A percentile compares a stretch with the other conserved stretches of the same genome.
Conservation (phyloP, 2,329 filamentous ascomycete genomes). For the Scedosporium apiospermum region DNA sequence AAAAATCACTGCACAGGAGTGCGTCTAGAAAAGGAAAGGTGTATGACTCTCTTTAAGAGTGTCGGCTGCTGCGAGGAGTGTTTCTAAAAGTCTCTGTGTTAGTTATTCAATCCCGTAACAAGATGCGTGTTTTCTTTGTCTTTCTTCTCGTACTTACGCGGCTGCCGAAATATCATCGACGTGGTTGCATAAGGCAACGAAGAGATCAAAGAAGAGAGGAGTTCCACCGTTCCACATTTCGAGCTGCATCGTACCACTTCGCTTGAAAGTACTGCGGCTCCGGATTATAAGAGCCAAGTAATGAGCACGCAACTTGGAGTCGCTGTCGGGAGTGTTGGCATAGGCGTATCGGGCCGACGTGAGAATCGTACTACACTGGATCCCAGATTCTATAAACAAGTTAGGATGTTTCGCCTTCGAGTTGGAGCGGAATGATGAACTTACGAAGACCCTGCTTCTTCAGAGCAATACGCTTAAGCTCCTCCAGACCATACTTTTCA, state of each 20-base stretch:
- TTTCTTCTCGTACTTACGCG: constrained; percentile 1
- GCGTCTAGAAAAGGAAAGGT: neutral
- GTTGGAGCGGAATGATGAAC: neutral
- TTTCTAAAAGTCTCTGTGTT: neutral
- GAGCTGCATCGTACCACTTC: constrained; percentile 96
- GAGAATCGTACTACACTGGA: constrained; percentile 85
- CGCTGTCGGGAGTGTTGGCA: constrained; percentile 85
- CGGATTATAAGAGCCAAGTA: constrained; percentile 96
- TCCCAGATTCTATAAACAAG: constrained; percentile 55
- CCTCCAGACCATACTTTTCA: constrained; percentile 81
- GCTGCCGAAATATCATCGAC: constrained; percentile 65
- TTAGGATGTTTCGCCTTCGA: neutral
- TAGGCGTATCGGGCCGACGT: constrained; percentile 92
- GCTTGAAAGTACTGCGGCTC: constrained; percentile 95
- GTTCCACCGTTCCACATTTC: constrained; percentile 89
- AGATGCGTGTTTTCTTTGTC: neutral
- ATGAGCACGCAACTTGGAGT: constrained; percentile 88
- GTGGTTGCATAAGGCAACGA: constrained; percentile 97
- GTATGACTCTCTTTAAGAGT: neutral
- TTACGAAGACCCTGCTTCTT: constrained; percentile 78
- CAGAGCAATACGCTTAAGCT: constrained; percentile 83
- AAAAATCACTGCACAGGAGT: neutral
- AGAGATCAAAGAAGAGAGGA: constrained; percentile 96
- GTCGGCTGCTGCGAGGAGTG: constrained; percentile 6
- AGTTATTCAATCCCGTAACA: neutral